These are phyloP conservation scores for Auricularia sp. DNA, from an alignment of 768 basidiomycete species.

Conservation along the genomic window DNA sequence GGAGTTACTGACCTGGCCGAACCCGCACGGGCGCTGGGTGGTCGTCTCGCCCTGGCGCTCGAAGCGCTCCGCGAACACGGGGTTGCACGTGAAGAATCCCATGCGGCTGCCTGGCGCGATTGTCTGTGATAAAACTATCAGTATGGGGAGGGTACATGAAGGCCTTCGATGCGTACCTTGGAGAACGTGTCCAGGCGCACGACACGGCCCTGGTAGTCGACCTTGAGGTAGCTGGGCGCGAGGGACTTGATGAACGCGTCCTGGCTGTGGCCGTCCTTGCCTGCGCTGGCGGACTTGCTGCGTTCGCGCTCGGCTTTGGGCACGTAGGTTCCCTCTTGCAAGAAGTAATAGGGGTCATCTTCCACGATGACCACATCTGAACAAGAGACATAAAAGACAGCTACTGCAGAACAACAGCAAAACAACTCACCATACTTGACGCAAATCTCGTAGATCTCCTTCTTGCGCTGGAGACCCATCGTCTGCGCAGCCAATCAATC, in stretches of 20 bases:
- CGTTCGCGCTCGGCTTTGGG: slow-evolving; percentile 29
- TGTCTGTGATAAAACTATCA: slow-evolving; percentile 33
- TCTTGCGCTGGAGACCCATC: slow-evolving; percentile 54
- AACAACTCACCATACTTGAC: slow-evolving; percentile 55
- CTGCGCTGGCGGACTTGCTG: not conserved
- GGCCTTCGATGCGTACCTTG: slow-evolving; percentile 34
- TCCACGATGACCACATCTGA: slow-evolving; percentile 69
- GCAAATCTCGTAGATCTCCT: slow-evolving; percentile 72
- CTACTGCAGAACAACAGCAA: too few relatives aligned
- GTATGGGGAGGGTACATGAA: not conserved
- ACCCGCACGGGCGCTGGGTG: slow-evolving; percentile 64
- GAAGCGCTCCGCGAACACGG: slow-evolving; percentile 65
- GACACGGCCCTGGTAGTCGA: slow-evolving; percentile 75
- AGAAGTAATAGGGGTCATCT: slow-evolving; percentile 77
- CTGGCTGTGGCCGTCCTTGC: not conserved
- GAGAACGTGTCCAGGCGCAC: slow-evolving; percentile 75
- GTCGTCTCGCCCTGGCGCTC: slow-evolving; percentile 59
- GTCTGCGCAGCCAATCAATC: slow-evolving; percentile 30
- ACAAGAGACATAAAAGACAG: too few relatives aligned
- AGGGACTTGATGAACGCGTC: slow-evolving; percentile 42
- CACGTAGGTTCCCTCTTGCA: slow-evolving; percentile 51
- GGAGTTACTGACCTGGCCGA: slow-evolving; percentile 41
- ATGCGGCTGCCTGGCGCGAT: slow-evolving; percentile 69
- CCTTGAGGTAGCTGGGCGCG: slow-evolving; percentile 50
- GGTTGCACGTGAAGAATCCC: slow-evolving; percentile 73